These are phyloP conservation scores for Fragilaria crotonensis DNA, from an alignment of 108 stramenopile genomes.

Conservation along the genomic window DNA sequence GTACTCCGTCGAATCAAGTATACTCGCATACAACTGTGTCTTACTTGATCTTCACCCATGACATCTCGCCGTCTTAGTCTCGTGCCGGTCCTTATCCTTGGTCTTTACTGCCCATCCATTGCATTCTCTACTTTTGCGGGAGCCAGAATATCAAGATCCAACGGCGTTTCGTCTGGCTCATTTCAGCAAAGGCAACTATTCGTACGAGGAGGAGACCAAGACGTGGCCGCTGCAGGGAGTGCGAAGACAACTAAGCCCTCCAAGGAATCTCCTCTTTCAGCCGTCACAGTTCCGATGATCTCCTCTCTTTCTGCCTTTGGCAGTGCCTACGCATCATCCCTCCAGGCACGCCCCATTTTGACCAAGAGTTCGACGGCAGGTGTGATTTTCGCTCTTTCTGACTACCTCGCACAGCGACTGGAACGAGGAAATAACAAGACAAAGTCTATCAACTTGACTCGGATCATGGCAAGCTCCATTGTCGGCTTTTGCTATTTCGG, in stretches of 20 bases:
- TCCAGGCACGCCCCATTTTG: constrained; percentile 47
- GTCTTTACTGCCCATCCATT: not conserved
- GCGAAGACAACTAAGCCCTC: no score
- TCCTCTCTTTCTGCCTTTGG: constrained; percentile 15
- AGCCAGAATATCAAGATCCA: not conserved
- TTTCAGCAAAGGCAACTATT: no score
- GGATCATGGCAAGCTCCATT: constrained; percentile 36
- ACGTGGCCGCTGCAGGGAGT: no score
- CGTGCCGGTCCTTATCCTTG: not conserved
- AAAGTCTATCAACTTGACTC: constrained; percentile 29
- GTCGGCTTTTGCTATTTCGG: constrained; percentile 81
- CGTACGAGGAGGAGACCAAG: no score
- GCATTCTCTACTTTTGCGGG: not conserved
- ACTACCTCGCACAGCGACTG: constrained; percentile 54
- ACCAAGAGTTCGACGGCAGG: constrained; percentile 79
- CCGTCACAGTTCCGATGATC: not conserved
- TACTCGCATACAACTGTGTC: no score
- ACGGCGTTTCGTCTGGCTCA: no score
- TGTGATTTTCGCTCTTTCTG: constrained; percentile 62
- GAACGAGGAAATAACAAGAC: constrained; percentile 1
- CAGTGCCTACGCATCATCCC: constrained; percentile 12
- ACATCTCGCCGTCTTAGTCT: no score
- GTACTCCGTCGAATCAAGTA: no score
- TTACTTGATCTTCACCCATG: no score
- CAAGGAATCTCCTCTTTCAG: no score